These are phyloP conservation scores for Phytophthora sp. DNA, from an alignment of 352 stramenopile genomes.

Conservation along the genomic window DNA sequence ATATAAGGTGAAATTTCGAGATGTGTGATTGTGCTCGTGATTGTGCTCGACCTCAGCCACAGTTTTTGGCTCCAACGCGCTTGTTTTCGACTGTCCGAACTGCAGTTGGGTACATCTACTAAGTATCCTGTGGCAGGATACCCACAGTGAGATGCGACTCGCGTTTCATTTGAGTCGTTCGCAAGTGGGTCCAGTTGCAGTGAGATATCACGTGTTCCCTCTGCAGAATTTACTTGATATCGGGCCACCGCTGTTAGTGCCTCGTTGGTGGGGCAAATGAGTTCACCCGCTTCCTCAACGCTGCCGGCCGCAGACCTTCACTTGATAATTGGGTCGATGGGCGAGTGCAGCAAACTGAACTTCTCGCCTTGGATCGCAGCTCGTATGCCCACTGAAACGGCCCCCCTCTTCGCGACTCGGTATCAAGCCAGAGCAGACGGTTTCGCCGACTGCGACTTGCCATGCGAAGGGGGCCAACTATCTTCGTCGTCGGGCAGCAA, in stretches of 20 bases:
- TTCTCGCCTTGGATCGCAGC: constrained; percentile 10
- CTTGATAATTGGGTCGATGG: constrained; percentile 1
- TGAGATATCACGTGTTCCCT: constrained; percentile 25
- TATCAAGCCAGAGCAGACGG: constrained; percentile 14
- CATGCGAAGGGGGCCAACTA: constrained; percentile 1
- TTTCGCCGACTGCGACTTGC: constrained; percentile 17
- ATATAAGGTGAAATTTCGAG: too few relatives aligned
- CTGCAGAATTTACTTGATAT: constrained; percentile 1
- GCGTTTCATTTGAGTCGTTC: background rate
- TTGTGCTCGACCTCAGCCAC: constrained; percentile 5
- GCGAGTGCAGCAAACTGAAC: constrained; percentile 1
- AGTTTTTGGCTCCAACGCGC: constrained; percentile 14
- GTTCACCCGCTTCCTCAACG: background rate
- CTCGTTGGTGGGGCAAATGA: constrained; percentile 20
- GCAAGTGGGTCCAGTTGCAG: background rate
- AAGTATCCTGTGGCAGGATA: too few relatives aligned
- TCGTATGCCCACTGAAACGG: background rate
- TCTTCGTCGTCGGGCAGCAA: constrained; percentile 1
- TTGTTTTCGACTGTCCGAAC: too few relatives aligned
- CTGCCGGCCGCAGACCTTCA: background rate
- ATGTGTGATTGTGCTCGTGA: constrained; percentile 13
- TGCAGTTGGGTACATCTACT: too few relatives aligned
- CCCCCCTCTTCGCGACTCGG: background rate
- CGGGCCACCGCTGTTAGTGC: background rate
- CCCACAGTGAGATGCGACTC: too few relatives aligned